These are phyloP conservation scores for Schwanniomyces etchellsii DNA, from an alignment of 1,139 yeast species.

Conservation along the genomic window DNA sequence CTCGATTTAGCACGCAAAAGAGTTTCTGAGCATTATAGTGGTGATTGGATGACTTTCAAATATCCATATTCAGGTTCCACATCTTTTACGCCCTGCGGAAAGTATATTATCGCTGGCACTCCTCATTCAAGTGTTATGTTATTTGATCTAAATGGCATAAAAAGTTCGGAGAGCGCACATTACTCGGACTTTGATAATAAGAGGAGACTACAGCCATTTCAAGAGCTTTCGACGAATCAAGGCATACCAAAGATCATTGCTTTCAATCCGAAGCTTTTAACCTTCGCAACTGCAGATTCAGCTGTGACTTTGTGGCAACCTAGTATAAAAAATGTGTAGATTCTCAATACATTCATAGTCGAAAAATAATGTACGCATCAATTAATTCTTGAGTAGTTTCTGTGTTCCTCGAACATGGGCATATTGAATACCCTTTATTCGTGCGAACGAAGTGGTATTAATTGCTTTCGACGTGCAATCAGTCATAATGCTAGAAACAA, in stretches of 20 bases:
- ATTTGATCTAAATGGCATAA: conserved; percentile 53
- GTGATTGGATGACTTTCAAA: conserved; percentile 23
- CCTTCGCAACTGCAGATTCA: conserved; percentile 79
- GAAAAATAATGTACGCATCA: too few relatives aligned
- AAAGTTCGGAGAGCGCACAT: conserved; percentile 20
- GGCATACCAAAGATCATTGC: conserved; percentile 56
- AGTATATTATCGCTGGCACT: conserved; percentile 59
- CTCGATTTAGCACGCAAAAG: conserved; percentile 36
- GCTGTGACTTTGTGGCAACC: conserved; percentile 40
- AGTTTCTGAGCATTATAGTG: conserved; percentile 17
- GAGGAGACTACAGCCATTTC: conserved; percentile 17
- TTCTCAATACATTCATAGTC: too few relatives aligned
- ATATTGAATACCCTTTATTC: too few relatives aligned
- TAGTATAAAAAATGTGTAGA: conserved; percentile 1
- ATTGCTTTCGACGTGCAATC: too few relatives aligned
- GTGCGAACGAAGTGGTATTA: too few relatives aligned
- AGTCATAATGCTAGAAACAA: too few relatives aligned
- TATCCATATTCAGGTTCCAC: conserved; percentile 58
- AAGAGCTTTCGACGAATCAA: conserved; percentile 20
- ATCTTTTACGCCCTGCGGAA: conserved; percentile 79
- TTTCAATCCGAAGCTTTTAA: conserved; percentile 73
- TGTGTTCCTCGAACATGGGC: too few relatives aligned
- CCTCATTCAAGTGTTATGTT: conserved; percentile 52
- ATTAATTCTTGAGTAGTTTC: too few relatives aligned
- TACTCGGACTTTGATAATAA: conserved; percentile 14